A percentile compares a stretch with the other conserved stretches of the same genome.
phyloP scores from a whole-genome alignment of 176 grass and related monocot species.

The Hsuehochloa calcarea region DNA sequence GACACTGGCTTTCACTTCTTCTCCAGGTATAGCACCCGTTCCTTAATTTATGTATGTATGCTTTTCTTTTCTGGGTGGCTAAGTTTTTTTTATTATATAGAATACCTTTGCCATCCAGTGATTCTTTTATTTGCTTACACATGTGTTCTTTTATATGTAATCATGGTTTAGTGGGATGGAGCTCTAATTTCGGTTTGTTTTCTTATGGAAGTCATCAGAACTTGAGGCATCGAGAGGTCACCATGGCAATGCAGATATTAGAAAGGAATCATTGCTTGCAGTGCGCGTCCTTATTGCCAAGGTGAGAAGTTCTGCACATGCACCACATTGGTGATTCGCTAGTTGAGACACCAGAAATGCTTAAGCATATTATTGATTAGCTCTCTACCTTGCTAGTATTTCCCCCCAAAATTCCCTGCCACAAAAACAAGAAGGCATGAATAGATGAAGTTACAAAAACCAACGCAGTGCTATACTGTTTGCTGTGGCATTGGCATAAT shows the following conservation, averaged over 20 bases:
- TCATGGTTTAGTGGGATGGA: constrained; percentile 6
- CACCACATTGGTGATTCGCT: not conserved
- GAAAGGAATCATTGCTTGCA: constrained; percentile 79
- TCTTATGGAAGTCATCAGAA: constrained; percentile 68
- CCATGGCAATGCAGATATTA: constrained; percentile 68
- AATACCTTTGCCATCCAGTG: not conserved
- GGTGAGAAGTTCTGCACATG: constrained; percentile 46
- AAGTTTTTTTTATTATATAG: not conserved
- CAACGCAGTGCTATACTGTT: not conserved
- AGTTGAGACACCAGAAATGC: constrained; percentile 11
- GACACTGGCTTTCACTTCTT: constrained; percentile 92
- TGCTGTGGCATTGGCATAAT: not conserved
- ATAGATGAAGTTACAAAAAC: constrained; percentile 24
- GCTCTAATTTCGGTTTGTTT: constrained; percentile 30
- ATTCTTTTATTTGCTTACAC: not conserved
- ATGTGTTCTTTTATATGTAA: not conserved
- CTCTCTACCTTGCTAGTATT: not conserved
- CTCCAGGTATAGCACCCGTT: constrained; percentile 56
- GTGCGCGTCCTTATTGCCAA: constrained; percentile 79
- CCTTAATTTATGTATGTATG: not conserved
- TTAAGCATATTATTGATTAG: not conserved
- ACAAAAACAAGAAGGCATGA: not conserved
- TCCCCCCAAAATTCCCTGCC: not conserved
- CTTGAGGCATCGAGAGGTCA: constrained; percentile 80
- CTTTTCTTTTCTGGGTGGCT: not conserved